Conservation (phyloP, 106 monocot species). For the Ottelia alismoides region DNA sequence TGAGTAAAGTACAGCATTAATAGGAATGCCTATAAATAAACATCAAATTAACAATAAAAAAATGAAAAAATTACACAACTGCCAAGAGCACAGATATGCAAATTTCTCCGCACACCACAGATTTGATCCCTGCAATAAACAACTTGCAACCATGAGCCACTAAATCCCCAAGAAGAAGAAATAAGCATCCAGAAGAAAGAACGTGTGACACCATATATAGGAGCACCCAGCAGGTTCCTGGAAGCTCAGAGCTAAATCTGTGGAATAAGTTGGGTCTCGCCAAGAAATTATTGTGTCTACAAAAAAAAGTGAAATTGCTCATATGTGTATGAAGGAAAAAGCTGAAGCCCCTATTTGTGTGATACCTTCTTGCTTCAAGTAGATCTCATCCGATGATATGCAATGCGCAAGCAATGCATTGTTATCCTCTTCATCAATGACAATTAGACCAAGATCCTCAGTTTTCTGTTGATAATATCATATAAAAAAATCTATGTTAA, state of each 20-base stretch:
- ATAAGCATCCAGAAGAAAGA: neutral
- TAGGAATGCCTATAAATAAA: no score
- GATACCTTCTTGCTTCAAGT: constrained; percentile 88
- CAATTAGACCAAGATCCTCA: constrained; percentile 79
- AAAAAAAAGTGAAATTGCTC: constrained; percentile 2
- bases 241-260: constrained; percentile 91
- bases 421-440: constrained; percentile 89
- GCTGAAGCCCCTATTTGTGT: neutral
- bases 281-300: constrained; percentile 95
- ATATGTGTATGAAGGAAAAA: no score
- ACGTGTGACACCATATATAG: constrained; percentile 59
- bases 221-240: constrained; percentile 91
- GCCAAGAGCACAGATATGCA: constrained; percentile 62
- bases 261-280: constrained; percentile 62
- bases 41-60: no score
- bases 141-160: neutral
- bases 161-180: constrained; percentile 4
- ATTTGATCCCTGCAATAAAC: constrained; percentile 60
- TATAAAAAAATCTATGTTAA: no score
- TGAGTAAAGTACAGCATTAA: no score
- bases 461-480: constrained; percentile 25
- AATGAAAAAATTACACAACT: constrained; percentile 32
- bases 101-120: constrained; percentile 62
- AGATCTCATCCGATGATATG: constrained; percentile 77
- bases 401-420: constrained; percentile 69